Evolutionary conservation across 441 rosid species (phyloP), one percentile per base, ranked within the genome.

Genomic region (Euphorbia schlechtendalii): DNA sequence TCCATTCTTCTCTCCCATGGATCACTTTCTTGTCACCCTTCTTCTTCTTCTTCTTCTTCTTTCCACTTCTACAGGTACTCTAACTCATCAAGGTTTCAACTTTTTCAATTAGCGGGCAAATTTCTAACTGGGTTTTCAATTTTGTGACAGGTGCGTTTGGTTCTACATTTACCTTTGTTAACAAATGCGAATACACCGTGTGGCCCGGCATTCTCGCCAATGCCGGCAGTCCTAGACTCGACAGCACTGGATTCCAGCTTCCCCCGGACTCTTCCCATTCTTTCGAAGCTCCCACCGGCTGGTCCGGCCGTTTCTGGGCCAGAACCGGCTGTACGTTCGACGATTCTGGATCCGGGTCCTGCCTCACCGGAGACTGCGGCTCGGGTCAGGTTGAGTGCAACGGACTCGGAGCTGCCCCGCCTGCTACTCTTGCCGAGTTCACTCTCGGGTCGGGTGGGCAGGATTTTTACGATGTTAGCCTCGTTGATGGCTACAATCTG

Each of bases 281-380:
- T 18, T 73, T 90, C 8, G 54, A 58, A 68, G 96, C 93, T 0
- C 99, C 99, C 3, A 55, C 86, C 1, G 84, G 96, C n/a, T 94
- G 99, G 99, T 95, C 90, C 3, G 99, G 99, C 32, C 81, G 99
- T 9, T 86, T 94, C 82, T 94, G 99, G 99, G 97, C 87, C 3
- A 72, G 97, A 24, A 87, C 97, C 8, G 83, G 71, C 64, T 93
- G 98, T 74, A 59, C 76, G 54, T 71, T 79, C 28, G 91, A 85
- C 75, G 69, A 87, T 38, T 54, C 78, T 15, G 90, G 93, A 0
- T 73, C 81, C 20, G 87, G 92, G 69, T 56, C 86, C 21, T 93
- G 99, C 72, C 69, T 63, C 11, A 83, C 99, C 46, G 99, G 85
- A 1, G 99, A 93, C 73, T 93, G 97, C 73, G 91, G 92, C 53